Conservation (phyloP, 495 filamentous ascomycete species). For the Penicillium longicatenatum region DNA sequence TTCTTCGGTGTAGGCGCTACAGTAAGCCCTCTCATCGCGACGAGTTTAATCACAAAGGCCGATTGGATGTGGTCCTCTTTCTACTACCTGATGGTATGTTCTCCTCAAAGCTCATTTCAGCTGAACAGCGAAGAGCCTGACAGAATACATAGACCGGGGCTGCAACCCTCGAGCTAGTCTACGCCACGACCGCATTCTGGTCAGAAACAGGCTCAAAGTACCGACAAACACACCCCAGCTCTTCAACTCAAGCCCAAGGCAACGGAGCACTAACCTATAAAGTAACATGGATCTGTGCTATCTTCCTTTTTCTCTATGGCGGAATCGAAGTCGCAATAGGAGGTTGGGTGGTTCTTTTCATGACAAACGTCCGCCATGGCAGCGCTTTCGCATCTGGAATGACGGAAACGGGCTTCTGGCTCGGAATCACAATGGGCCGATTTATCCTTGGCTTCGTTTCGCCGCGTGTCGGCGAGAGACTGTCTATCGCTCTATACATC, state of each 20-base stretch:
- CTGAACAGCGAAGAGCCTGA: too few species aligned
- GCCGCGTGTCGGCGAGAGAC: conserved; percentile 53
- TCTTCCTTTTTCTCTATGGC: conserved; percentile 73
- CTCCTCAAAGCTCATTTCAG: neutral
- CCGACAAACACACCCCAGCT: conserved; percentile 28
- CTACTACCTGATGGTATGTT: conserved; percentile 56
- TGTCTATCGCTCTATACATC: conserved; percentile 59
- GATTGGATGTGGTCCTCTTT: conserved; percentile 56
- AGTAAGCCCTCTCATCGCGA: conserved; percentile 56
- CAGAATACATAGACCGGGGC: conserved; percentile 51
- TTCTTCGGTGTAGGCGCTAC: conserved; percentile 61
- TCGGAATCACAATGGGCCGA: conserved; percentile 57
- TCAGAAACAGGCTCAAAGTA: conserved; percentile 32
- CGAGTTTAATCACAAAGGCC: conserved; percentile 53
- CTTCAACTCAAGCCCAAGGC: conserved; percentile 42
- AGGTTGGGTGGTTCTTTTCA: conserved; percentile 64
- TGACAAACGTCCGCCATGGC: conserved; percentile 55
- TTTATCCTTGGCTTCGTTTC: conserved; percentile 61
- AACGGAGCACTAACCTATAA: conserved; percentile 42
- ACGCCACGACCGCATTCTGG: conserved; percentile 64
- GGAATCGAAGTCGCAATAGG: conserved; percentile 77
- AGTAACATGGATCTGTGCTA: conserved; percentile 70
- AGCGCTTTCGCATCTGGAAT: conserved; percentile 53
- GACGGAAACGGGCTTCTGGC: conserved; percentile 62
- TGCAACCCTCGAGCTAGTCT: conserved; percentile 56